A percentile compares a stretch with the other conserved stretches of the same genome.
These are phyloP conservation scores for Guyanaporus albipodus DNA, from an alignment of 768 basidiomycete genomes.

Conservation along the genomic window DNA sequence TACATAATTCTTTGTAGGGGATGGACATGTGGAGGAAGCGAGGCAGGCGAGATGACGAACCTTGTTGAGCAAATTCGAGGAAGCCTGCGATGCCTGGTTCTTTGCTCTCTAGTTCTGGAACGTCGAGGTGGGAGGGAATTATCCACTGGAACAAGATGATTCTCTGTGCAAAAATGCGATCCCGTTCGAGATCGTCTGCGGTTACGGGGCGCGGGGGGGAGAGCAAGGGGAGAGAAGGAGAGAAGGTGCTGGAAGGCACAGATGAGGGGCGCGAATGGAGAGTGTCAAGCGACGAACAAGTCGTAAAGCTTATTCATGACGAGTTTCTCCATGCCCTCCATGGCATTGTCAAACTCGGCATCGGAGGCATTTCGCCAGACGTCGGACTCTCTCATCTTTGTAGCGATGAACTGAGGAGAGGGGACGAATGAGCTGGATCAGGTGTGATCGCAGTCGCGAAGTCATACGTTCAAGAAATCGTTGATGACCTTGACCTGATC, in stretches of 20 bases:
- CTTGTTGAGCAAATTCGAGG: conserved; percentile 85
- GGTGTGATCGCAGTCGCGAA: neutral
- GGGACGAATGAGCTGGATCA: conserved; percentile 12
- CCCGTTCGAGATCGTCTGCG: conserved; percentile 94
- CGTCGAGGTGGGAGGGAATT: conserved; percentile 82
- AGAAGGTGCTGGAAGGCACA: conserved; percentile 69
- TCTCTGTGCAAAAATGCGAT: conserved; percentile 85
- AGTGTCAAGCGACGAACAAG: conserved; percentile 57
- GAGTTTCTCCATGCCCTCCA: conserved; percentile 99
- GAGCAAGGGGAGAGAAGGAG: conserved; percentile 70
- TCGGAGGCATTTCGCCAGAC: conserved; percentile 78
- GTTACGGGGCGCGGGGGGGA: conserved; percentile 74
- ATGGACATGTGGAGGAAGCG: neutral
- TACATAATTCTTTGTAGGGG: conserved; percentile 66
- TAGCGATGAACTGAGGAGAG: conserved; percentile 73
- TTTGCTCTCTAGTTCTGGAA: conserved; percentile 70
- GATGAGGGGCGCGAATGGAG: conserved; percentile 2
- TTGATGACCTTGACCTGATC: conserved; percentile 96
- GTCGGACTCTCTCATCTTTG: conserved; percentile 81
- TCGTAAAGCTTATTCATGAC: conserved; percentile 98
- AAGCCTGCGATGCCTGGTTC: conserved; percentile 57
- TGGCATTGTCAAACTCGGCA: conserved; percentile 89
- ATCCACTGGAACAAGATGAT: conserved; percentile 92
- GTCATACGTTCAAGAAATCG: conserved; percentile 77
- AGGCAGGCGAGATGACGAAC: conserved; percentile 34